These are phyloP conservation scores for Toxoplasma gondii DNA, from an alignment of 169 alveolate genomes.

Conservation along the genomic window DNA sequence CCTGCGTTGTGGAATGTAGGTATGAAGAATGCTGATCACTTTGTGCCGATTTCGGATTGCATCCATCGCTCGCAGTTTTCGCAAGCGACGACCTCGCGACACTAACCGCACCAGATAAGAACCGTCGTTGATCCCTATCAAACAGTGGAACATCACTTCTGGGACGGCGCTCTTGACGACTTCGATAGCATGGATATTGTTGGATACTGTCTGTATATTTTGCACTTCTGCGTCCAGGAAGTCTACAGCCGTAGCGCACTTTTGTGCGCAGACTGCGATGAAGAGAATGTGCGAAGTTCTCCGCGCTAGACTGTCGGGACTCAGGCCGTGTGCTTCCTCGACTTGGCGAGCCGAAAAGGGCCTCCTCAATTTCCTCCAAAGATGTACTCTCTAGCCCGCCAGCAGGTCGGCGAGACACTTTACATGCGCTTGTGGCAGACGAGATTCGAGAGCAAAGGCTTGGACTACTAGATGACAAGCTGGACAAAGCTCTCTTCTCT, in stretches of 20 bases:
- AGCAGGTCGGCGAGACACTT: background rate
- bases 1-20: background rate
- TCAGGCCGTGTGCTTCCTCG: background rate
- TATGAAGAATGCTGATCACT: background rate
- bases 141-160: background rate
- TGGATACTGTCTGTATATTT: background rate
- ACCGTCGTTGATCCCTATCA: background rate
- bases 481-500: slow-evolving; percentile 2
- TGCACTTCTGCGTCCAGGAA: background rate
- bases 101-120: background rate
- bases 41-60: background rate
- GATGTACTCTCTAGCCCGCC: background rate
- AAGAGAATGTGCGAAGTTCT: background rate
- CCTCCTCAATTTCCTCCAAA: background rate
- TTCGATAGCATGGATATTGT: too few species aligned
- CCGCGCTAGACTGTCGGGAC: background rate
- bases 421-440: background rate
- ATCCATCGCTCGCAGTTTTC: too few species aligned
- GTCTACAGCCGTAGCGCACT: background rate
- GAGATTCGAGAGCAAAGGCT: background rate
- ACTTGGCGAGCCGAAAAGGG: background rate
- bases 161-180: background rate
- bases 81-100: too few species aligned
- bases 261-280: background rate
- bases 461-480: background rate